Conservation (phyloP, 441 rosid species). For the Pelargonium fulgidum region DNA sequence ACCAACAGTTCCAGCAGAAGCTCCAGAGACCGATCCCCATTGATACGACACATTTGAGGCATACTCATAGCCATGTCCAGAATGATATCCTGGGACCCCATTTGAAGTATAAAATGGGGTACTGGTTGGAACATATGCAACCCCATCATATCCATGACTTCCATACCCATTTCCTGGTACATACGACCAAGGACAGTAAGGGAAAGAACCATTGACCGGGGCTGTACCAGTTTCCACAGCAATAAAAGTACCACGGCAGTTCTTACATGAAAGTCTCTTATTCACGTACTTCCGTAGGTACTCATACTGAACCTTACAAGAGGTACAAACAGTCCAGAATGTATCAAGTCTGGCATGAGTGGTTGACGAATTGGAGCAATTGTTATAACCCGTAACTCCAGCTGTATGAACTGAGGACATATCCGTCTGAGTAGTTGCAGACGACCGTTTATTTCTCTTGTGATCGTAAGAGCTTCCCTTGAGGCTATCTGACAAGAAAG, state of each 20-base stretch:
- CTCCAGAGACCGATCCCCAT: slow-evolving; percentile 59
- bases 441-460: slow-evolving; percentile 50
- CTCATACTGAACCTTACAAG: slow-evolving; percentile 98
- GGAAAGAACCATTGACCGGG: slow-evolving; percentile 82
- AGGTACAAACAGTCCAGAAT: slow-evolving; percentile 98
- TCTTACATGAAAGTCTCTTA: slow-evolving; percentile 95
- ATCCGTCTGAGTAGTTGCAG: slow-evolving; percentile 53
- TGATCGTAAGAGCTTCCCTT: slow-evolving; percentile 67
- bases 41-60: slow-evolving; percentile 66
- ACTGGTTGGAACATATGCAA: slow-evolving; percentile 59
- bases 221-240: slow-evolving; percentile 94
- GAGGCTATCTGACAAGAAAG: slow-evolving; percentile 54
- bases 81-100: slow-evolving; percentile 55
- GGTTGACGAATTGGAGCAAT: slow-evolving; percentile 41
- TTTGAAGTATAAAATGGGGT: slow-evolving; percentile 47
- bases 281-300: slow-evolving; percentile 93
- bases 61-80: slow-evolving; percentile 75
- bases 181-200: slow-evolving; percentile 62
- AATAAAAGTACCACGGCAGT: slow-evolving; percentile 88
- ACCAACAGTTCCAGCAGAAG: slow-evolving; percentile 49
- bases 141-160: slow-evolving; percentile 67
- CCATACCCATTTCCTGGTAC: slow-evolving; percentile 58
- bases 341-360: slow-evolving; percentile 70
- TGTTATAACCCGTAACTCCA: slow-evolving; percentile 39
- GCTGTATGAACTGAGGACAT: slow-evolving; percentile 41